These are phyloP conservation scores for Metschnikowia borealis DNA, from an alignment of 805 yeast genomes.

Conservation along the genomic window DNA sequence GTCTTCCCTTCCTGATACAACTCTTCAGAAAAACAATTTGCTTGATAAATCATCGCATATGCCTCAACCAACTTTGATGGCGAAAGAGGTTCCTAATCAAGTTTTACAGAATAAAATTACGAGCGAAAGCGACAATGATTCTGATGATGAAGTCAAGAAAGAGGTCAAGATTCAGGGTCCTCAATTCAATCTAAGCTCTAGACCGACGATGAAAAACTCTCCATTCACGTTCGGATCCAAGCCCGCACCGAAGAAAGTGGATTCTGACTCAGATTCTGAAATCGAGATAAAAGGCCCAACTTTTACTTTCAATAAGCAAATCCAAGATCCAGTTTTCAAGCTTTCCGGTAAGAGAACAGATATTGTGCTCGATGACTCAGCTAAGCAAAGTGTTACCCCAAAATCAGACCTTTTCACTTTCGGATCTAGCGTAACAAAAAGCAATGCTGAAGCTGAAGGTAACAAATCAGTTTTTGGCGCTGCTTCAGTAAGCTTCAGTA, in stretches of 20 bases:
- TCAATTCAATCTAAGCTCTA: slow-evolving; percentile 25
- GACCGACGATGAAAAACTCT: slow-evolving; percentile 30
- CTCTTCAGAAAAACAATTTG: not conserved
- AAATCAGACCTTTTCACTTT: not conserved
- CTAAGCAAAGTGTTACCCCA: not conserved
- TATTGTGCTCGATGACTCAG: not conserved
- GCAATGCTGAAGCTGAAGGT: not conserved
- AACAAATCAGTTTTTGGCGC: not conserved
- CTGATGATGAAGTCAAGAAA: slow-evolving; percentile 21
- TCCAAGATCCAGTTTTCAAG: slow-evolving; percentile 33
- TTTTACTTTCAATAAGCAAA: slow-evolving; percentile 44
- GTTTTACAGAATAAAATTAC: not conserved
- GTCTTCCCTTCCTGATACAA: not conserved
- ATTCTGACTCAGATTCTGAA: slow-evolving; percentile 56
- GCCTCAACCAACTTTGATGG: slow-evolving; percentile 15
- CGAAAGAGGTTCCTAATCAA: not conserved
- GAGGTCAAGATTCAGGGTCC: slow-evolving; percentile 34
- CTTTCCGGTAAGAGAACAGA: not conserved
- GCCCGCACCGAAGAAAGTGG: slow-evolving; percentile 29
- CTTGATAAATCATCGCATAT: not conserved
- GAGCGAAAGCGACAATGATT: slow-evolving; percentile 21
- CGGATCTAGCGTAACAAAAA: not conserved
- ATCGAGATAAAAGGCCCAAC: slow-evolving; percentile 71
- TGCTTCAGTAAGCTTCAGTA: not conserved
- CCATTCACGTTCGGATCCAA: slow-evolving; percentile 37